Percentiles rank a stretch among this genome's conserved stretches.
Conservation (phyloP, 2,329 filamentous ascomycete species). For the Phaeophleospora eucalypticola region DNA sequence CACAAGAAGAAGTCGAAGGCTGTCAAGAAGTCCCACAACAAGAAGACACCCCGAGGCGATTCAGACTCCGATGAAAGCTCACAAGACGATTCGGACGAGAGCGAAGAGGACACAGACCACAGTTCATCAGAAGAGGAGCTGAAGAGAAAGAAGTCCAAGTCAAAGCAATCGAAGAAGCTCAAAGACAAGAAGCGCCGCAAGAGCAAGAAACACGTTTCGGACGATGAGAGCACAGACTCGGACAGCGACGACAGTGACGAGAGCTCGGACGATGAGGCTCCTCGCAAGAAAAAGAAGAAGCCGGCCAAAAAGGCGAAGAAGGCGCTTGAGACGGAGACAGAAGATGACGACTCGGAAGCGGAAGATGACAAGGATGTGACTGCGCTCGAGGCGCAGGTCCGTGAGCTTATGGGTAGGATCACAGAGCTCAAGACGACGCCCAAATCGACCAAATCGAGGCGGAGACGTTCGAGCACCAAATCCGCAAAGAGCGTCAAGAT, state of each 20-base stretch:
- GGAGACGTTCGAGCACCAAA: slow-evolving; percentile 19
- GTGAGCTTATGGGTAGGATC: slow-evolving; percentile 18
- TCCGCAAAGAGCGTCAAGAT: slow-evolving; percentile 18
- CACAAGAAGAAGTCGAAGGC: slow-evolving; percentile 21
- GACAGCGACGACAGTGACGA: slow-evolving; percentile 18
- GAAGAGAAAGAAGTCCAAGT: slow-evolving; percentile 22
- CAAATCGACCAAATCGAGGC: slow-evolving; percentile 16
- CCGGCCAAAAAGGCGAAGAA: slow-evolving; percentile 17
- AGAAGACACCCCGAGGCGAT: slow-evolving; percentile 19
- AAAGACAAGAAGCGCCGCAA: slow-evolving; percentile 22
- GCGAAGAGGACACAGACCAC: slow-evolving; percentile 16
- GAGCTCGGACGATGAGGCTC: slow-evolving; percentile 20
- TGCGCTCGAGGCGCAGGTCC: slow-evolving; percentile 17
- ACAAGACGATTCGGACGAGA: slow-evolving; percentile 2
- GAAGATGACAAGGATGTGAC: slow-evolving; percentile 14
- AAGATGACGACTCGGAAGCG: slow-evolving; percentile 16
- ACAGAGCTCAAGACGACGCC: slow-evolving; percentile 16
- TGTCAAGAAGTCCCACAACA: slow-evolving; percentile 17
- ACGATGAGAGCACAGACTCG: slow-evolving; percentile 13
- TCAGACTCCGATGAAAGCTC: slow-evolving; percentile 16
- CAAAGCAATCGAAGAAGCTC: slow-evolving; percentile 21
- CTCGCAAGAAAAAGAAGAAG: slow-evolving; percentile 23
- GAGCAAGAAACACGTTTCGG: slow-evolving; percentile 20
- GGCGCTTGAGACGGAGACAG: slow-evolving; percentile 10
- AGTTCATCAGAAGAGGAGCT: slow-evolving; percentile 23